These are phyloP conservation scores for Kluyveromyces dobzhanskii DNA, from an alignment of 805 yeast species.

Conservation along the genomic window DNA sequence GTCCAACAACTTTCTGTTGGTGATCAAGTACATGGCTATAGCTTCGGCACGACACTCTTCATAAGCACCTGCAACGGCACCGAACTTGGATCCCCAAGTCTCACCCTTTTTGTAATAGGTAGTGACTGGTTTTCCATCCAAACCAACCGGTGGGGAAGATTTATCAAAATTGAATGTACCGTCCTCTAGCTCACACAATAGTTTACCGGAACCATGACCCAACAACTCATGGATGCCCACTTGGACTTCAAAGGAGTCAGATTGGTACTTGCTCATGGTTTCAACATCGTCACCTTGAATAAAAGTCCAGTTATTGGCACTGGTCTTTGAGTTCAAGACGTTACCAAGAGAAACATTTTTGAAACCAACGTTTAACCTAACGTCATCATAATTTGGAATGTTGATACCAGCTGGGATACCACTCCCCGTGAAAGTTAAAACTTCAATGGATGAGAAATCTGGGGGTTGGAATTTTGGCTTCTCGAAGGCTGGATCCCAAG, in stretches of 20 bases:
- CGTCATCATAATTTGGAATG: conserved; percentile 88
- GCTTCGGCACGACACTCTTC: conserved; percentile 93
- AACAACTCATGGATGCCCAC: conserved; percentile 88
- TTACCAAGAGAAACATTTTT: conserved; percentile 87
- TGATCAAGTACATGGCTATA: conserved; percentile 73
- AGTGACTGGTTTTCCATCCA: conserved; percentile 51
- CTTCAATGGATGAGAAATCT: conserved; percentile 86
- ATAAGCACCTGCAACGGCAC: conserved; percentile 74
- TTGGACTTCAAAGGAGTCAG: conserved; percentile 83
- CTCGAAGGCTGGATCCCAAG: conserved; percentile 72
- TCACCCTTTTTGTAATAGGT: conserved; percentile 74
- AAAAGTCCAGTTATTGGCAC: conserved; percentile 48
- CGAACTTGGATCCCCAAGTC: conserved; percentile 86
- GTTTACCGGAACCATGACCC: conserved; percentile 89
- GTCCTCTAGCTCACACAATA: conserved; percentile 50
- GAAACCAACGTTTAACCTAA: conserved; percentile 74
- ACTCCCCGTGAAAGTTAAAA: conserved; percentile 79
- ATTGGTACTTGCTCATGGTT: conserved; percentile 60
- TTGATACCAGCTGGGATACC: conserved; percentile 93
- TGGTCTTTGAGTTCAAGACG: conserved; percentile 61
- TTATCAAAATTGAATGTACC: conserved; percentile 68
- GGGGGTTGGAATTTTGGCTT: conserved; percentile 87
- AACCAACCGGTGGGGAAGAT: conserved; percentile 49
- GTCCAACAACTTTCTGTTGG: conserved; percentile 56
- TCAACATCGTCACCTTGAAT: conserved; percentile 44